phyloP scores from a whole-genome alignment of 306 rosid species.

The Castanospermum australe region DNA sequence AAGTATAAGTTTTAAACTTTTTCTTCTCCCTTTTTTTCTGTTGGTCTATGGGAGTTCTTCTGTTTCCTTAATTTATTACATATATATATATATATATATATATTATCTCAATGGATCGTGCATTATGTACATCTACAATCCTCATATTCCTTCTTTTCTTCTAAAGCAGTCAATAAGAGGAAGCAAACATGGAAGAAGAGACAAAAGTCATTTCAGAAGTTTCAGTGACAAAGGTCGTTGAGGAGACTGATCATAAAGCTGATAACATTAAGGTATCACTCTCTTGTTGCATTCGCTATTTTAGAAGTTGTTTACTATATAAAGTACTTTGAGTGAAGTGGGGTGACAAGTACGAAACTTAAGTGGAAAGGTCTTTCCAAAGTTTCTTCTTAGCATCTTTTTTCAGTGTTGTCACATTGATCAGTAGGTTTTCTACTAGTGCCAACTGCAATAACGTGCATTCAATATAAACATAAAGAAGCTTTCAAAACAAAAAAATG shows the following conservation, averaged over 20 bases:
- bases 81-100: neutral
- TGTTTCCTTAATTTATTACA: neutral
- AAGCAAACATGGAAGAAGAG: slow-evolving; percentile 65
- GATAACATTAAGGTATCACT: slow-evolving; percentile 54
- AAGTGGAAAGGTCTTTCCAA: neutral
- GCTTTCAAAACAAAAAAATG: neutral
- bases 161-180: slow-evolving; percentile 2
- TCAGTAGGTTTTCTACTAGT: neutral
- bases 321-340: neutral
- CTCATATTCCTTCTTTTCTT: slow-evolving; percentile 11
- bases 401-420: neutral
- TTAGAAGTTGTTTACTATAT: neutral
- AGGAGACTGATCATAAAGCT: slow-evolving; percentile 42
- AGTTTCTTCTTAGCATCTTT: neutral
- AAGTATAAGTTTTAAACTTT: neutral
- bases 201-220: slow-evolving; percentile 49
- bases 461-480: neutral
- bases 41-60: neutral
- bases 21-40: too few species aligned
- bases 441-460: neutral
- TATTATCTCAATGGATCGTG: neutral
- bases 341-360: neutral
- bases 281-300: neutral
- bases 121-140: neutral
- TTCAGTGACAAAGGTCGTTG: slow-evolving; percentile 50